Evolutionary conservation across 163 green algal genomes (phyloP).

Genomic region (Scenedesmus sp.): DNA sequence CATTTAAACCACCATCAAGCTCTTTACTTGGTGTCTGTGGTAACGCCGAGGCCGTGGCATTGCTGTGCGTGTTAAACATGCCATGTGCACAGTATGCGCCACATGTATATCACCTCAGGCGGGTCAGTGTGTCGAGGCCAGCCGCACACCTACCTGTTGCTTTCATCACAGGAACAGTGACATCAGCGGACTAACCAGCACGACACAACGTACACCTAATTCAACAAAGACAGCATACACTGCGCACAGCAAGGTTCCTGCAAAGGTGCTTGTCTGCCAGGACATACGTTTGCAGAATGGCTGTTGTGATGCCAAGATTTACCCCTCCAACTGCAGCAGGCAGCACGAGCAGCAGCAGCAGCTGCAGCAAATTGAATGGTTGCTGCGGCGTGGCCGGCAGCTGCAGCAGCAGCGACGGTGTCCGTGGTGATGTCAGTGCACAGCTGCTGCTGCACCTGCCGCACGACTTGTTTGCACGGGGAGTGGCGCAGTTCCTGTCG

Average conservation of each 20-base stretch:
- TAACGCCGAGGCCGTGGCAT: not conserved
- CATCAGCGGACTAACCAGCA: too few species aligned
- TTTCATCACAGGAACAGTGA: not conserved
- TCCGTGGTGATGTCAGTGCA: not conserved
- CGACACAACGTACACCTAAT: not conserved
- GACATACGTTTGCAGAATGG: not conserved
- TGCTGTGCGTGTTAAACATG: not conserved
- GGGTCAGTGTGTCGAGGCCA: not conserved
- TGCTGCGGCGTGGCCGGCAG: not conserved
- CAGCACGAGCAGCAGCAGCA: not conserved
- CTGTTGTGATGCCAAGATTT: not conserved
- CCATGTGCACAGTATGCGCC: not conserved
- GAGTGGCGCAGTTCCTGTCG: not conserved
- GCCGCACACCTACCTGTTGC: not conserved
- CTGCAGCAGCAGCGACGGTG: not conserved
- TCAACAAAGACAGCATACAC: not conserved
- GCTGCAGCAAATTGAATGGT: not conserved
- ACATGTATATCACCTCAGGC: too few species aligned
- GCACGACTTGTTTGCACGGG: not conserved
- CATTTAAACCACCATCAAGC: not conserved
- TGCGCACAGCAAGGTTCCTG: not conserved
- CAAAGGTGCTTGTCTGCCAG: not conserved
- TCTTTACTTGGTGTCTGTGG: not conserved
- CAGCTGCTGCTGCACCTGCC: slow-evolving; percentile 21
- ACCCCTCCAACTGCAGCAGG: not conserved